phyloP scores from a whole-genome alignment of 495 filamentous ascomycete genomes.

The Hyphodiscus hymeniophilus region DNA sequence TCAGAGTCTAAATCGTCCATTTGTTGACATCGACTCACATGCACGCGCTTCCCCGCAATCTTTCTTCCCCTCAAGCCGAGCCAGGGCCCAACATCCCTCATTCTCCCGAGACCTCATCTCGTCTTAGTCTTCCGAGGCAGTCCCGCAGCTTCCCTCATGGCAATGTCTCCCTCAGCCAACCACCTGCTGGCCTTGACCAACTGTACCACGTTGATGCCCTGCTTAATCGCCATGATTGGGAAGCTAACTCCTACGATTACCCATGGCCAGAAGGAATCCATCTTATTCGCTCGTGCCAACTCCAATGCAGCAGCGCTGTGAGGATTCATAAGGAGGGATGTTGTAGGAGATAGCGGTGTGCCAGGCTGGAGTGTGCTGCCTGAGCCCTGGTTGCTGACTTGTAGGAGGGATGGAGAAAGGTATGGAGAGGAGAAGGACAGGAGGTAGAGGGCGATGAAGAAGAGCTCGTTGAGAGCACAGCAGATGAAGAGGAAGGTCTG shows the following conservation, averaged over 20 bases:
- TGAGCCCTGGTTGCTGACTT: slow-evolving; percentile 31
- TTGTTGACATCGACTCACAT: too few species aligned
- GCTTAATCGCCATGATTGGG: slow-evolving; percentile 85
- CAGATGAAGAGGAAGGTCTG: slow-evolving; percentile 87
- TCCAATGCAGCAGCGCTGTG: slow-evolving; percentile 89
- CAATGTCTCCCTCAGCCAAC: slow-evolving; percentile 80
- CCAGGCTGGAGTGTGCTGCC: slow-evolving; percentile 54
- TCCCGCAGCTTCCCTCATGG: slow-evolving; percentile 42
- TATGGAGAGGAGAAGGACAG: slow-evolving; percentile 88
- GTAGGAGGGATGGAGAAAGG: slow-evolving; percentile 75
- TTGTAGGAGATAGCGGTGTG: slow-evolving; percentile 50
- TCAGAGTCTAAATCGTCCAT: too few species aligned
- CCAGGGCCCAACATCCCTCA: too few species aligned
- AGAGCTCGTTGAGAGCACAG: slow-evolving; percentile 86
- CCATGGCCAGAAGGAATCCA: slow-evolving; percentile 77
- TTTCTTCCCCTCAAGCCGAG: too few species aligned
- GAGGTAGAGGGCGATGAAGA: slow-evolving; percentile 97
- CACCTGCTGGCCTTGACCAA: slow-evolving; percentile 87
- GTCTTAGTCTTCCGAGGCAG: slow-evolving; percentile 36
- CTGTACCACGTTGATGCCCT: slow-evolving; percentile 89
- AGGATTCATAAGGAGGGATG: slow-evolving; percentile 68
- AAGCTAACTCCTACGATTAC: slow-evolving; percentile 70
- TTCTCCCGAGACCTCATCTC: slow-evolving; percentile 4
- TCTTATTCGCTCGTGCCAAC: slow-evolving; percentile 87
- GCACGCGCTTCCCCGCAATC: too few species aligned